These are phyloP conservation scores for Trichoderma koningii DNA, from an alignment of 2,329 filamentous ascomycete species.

Conservation along the genomic window DNA sequence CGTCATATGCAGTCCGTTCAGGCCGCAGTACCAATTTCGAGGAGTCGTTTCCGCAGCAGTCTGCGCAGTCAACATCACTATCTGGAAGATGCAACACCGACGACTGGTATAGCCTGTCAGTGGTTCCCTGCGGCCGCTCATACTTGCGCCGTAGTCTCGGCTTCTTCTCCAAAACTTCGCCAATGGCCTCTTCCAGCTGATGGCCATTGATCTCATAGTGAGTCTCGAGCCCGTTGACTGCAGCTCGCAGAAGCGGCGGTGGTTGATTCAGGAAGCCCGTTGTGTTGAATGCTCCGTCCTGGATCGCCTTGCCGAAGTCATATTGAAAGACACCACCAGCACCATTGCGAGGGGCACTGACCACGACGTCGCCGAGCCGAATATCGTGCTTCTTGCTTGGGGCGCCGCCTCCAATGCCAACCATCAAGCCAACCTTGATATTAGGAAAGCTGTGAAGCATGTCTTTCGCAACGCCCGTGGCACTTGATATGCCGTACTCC, in stretches of 20 bases:
- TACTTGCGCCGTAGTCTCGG: constrained; percentile 28
- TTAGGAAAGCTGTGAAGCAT: constrained; percentile 28
- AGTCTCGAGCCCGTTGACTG: constrained; percentile 24
- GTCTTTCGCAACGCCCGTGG: constrained; percentile 34
- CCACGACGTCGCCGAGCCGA: constrained; percentile 36
- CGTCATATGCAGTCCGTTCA: constrained; percentile 17
- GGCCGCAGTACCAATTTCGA: constrained; percentile 8
- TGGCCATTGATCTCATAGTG: constrained; percentile 28
- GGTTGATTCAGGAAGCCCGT: constrained; percentile 31
- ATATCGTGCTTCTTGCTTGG: constrained; percentile 42
- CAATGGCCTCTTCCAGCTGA: constrained; percentile 25
- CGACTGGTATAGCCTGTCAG: constrained; percentile 27
- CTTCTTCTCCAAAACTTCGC: constrained; percentile 3
- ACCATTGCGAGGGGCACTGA: constrained; percentile 23
- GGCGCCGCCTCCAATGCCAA: constrained; percentile 37
- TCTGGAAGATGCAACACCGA: constrained; percentile 16
- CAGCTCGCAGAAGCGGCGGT: constrained; percentile 27
- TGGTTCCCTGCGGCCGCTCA: constrained; percentile 18
- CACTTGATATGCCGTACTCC: constrained; percentile 30
- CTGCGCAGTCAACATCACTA: constrained; percentile 16
- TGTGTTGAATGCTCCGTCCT: constrained; percentile 27
- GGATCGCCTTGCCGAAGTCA: constrained; percentile 34
- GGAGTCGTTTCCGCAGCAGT: neutral
- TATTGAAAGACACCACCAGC: constrained; percentile 35
- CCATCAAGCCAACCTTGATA: constrained; percentile 34